phyloP scores from a whole-genome alignment of 495 filamentous ascomycete species.

The Cladorrhinum samala region DNA sequence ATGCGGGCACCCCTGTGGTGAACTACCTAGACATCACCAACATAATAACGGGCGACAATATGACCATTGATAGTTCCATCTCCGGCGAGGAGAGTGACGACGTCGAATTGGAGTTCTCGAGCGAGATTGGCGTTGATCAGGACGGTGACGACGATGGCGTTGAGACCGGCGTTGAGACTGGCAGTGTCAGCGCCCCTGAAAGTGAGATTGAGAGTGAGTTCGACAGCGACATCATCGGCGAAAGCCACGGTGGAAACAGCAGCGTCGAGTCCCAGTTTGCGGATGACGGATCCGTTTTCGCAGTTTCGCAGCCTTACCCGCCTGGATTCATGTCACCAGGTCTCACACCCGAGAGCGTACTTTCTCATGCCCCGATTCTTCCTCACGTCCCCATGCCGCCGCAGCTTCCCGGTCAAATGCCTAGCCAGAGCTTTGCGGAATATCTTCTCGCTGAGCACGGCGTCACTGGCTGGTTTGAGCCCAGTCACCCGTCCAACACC shows the following conservation, averaged over 20 bases:
- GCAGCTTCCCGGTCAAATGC: no score
- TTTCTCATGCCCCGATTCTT: not conserved
- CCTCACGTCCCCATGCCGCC: not conserved
- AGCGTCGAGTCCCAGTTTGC: not conserved
- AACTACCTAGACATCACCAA: constrained; percentile 11
- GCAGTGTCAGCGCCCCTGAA: no score
- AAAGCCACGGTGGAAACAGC: not conserved
- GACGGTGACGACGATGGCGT: not conserved
- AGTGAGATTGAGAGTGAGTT: not conserved
- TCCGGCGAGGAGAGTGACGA: not conserved
- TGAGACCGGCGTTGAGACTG: no score
- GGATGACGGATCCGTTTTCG: not conserved
- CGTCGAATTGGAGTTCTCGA: not conserved
- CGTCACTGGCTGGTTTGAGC: no score
- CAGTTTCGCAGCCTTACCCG: not conserved
- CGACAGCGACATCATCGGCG: not conserved
- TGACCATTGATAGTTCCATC: constrained; percentile 13
- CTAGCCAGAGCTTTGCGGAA: no score
- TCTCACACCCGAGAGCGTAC: no score
- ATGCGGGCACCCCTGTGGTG: constrained; percentile 17
- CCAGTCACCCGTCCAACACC: constrained; percentile 16
- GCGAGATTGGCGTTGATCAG: not conserved
- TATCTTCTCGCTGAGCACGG: no score
- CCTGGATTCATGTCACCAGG: not conserved
- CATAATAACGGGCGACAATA: constrained; percentile 14